Evolutionary conservation across 2,329 filamentous ascomycete genomes (phyloP).

Genomic region (Xylariaceae sp.): DNA sequence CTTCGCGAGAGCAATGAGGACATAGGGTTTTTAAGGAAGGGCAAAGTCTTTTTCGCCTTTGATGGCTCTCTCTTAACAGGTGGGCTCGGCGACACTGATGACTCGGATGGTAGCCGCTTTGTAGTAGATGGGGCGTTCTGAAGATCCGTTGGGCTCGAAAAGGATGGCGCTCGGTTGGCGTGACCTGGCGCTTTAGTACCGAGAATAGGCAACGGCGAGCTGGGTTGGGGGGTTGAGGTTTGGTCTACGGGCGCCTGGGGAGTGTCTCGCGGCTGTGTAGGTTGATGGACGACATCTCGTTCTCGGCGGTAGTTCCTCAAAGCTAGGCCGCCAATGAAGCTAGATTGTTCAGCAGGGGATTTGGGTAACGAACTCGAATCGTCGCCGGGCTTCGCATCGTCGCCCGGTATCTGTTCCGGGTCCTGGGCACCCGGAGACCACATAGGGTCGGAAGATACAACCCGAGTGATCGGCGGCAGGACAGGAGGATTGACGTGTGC

Average conservation of each 20-base stretch:
- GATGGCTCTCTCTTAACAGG: constrained; percentile 35
- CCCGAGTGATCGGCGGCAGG: constrained; percentile 44
- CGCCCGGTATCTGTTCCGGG: constrained; percentile 1
- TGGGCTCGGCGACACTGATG: constrained; percentile 30
- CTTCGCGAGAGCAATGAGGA: constrained; percentile 53
- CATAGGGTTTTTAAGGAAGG: constrained; percentile 56
- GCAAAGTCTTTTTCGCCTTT: constrained; percentile 48
- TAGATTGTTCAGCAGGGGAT: constrained; percentile 36
- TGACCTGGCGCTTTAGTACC: constrained; percentile 25
- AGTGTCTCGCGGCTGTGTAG: constrained; percentile 17
- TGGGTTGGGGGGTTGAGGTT: constrained; percentile 16
- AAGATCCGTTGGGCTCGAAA: constrained; percentile 46
- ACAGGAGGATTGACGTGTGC: constrained; percentile 28
- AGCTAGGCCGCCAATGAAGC: constrained; percentile 52
- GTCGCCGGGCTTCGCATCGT: constrained; percentile 11
- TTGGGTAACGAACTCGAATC: constrained; percentile 30
- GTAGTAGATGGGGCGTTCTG: constrained; percentile 35
- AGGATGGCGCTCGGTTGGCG: constrained; percentile 38
- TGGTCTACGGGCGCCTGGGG: constrained; percentile 11
- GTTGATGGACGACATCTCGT: constrained; percentile 25
- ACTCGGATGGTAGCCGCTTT: constrained; percentile 41
- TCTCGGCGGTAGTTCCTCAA: constrained; percentile 46
- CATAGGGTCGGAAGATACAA: constrained; percentile 39
- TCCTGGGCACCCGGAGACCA: constrained; percentile 20
- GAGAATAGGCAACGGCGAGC: constrained; percentile 32